phyloP scores from a whole-genome alignment of 768 basidiomycete species.

The Agrocybe chaxingu region DNA sequence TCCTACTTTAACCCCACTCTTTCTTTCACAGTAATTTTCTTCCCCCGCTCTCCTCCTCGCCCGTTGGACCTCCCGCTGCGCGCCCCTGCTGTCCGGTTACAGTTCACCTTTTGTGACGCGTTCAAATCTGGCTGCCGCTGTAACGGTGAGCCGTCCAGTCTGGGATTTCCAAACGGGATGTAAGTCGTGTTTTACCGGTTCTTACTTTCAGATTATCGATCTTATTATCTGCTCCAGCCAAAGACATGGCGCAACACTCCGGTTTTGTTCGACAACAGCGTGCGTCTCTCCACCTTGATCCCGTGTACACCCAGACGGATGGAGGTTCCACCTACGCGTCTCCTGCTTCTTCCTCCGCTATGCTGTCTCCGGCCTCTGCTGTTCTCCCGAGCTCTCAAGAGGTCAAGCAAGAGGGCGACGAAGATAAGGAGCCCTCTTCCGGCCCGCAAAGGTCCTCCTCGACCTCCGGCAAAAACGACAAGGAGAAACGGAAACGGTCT shows the following conservation, averaged over 20 bases:
- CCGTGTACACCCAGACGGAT: conserved; percentile 15
- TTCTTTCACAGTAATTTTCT: conserved; percentile 10
- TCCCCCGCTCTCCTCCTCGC: conserved; percentile 1
- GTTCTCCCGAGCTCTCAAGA: background rate
- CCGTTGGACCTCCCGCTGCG: conserved; percentile 1
- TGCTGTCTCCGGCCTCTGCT: conserved; percentile 26
- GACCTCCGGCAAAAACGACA: conserved; percentile 26
- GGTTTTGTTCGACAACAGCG: conserved; percentile 15
- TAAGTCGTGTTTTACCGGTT: conserved; percentile 9
- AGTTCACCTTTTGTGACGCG: background rate
- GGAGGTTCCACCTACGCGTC: conserved; percentile 20
- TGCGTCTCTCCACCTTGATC: conserved; percentile 21
- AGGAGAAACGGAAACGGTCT: conserved; percentile 52
- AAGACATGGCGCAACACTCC: conserved; percentile 25
- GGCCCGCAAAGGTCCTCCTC: conserved; percentile 32
- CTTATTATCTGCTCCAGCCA: conserved; percentile 14
- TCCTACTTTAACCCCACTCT: conserved; percentile 13
- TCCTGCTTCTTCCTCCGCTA: conserved; percentile 22
- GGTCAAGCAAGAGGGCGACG: background rate
- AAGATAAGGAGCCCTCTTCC: conserved; percentile 29
- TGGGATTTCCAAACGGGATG: conserved; percentile 25
- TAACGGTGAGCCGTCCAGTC: conserved; percentile 16
- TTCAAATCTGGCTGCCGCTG: conserved; percentile 22
- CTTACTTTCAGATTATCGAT: background rate
- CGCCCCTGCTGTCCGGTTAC: too few relatives aligned